These are phyloP conservation scores for Pouteria glomerata DNA, from an alignment of 148 eudicot genomes.

Conservation along the genomic window DNA sequence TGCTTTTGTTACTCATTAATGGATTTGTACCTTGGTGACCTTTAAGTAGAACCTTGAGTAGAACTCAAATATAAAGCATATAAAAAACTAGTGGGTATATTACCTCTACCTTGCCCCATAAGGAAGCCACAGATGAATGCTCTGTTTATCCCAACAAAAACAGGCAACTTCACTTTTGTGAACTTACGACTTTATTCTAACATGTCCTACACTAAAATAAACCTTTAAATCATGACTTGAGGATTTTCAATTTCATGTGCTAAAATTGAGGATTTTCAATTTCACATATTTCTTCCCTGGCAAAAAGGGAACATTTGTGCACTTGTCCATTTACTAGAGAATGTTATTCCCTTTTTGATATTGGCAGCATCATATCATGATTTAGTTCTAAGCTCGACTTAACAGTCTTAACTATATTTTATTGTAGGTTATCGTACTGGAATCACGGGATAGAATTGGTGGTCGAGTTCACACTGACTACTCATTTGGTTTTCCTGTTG, in stretches of 20 bases:
- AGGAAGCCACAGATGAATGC: background rate
- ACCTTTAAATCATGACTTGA: background rate
- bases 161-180: background rate
- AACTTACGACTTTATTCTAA: background rate
- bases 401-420: background rate
- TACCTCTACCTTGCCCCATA: background rate
- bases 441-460: slow-evolving; percentile 93
- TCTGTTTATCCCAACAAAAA: background rate
- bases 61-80: background rate
- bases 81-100: background rate
- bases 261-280: background rate
- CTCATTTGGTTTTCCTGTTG: slow-evolving; percentile 94
- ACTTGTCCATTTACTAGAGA: background rate
- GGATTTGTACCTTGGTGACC: background rate
- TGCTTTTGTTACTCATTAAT: background rate
- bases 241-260: background rate
- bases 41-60: background rate
- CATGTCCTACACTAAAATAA: background rate
- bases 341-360: background rate
- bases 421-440: slow-evolving; percentile 70
- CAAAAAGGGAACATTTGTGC: background rate
- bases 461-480: slow-evolving; percentile 95
- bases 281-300: background rate
- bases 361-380: background rate
- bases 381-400: background rate